Evolutionary conservation across 108 stramenopile genomes (phyloP).

Genomic region (Fragilaria crotonensis): DNA sequence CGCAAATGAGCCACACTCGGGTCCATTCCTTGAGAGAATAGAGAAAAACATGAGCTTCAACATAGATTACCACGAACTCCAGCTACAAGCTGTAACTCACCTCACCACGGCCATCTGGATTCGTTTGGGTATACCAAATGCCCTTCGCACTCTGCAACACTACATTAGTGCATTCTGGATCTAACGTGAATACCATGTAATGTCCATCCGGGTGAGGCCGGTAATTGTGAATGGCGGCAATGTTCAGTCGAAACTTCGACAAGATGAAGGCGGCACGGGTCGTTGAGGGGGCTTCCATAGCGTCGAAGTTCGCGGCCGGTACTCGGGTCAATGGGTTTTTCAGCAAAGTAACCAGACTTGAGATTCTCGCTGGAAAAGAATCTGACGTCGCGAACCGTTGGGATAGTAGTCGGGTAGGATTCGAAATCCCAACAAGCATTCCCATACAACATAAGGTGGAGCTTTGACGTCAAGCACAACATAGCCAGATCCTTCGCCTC

Average conservation of each 20-base stretch:
- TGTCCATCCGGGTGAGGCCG: slow-evolving; percentile 73
- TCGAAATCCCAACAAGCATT: slow-evolving; percentile 82
- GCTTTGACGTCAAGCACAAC: slow-evolving; percentile 79
- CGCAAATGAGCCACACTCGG: slow-evolving; percentile 77
- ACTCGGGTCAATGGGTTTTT: slow-evolving; percentile 56
- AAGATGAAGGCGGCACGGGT: slow-evolving; percentile 72
- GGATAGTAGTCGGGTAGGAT: slow-evolving; percentile 72
- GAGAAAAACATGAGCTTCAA: too few relatives aligned
- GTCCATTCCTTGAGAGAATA: slow-evolving; percentile 37
- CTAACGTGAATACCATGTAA: slow-evolving; percentile 82
- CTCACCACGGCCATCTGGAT: slow-evolving; percentile 63
- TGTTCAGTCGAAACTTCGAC: slow-evolving; percentile 77
- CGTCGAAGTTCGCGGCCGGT: slow-evolving; percentile 60
- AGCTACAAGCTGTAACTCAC: slow-evolving; percentile 5
- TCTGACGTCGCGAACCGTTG: slow-evolving; percentile 69
- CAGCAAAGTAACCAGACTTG: slow-evolving; percentile 49
- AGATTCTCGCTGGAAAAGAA: slow-evolving; percentile 76
- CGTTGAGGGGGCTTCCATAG: slow-evolving; percentile 65
- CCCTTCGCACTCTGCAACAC: slow-evolving; percentile 82
- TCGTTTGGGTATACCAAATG: slow-evolving; percentile 77
- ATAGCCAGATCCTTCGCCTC: slow-evolving; percentile 76
- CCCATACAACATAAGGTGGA: slow-evolving; percentile 76
- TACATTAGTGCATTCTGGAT: slow-evolving; percentile 71
- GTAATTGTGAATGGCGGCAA: slow-evolving; percentile 83
- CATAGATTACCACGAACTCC: not conserved